phyloP scores from a whole-genome alignment of 164 flowering plant genomes.

The Saururus chinensis region DNA sequence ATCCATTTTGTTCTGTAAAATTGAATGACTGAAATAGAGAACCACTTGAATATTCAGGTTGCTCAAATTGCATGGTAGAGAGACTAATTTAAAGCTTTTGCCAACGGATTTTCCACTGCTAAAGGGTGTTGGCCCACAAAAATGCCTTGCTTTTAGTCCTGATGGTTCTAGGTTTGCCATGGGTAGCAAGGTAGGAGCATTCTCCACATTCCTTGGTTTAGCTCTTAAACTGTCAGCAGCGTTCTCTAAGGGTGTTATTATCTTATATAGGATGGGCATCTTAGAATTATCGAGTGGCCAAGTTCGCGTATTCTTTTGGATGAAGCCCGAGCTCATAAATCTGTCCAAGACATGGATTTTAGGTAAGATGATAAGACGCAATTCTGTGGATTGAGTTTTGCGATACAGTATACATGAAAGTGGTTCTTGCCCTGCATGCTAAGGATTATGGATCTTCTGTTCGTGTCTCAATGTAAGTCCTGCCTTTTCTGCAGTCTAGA shows the following conservation, averaged over 20 bases:
- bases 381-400: no score
- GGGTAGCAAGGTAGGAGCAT: constrained; percentile 62
- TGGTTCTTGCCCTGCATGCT: neutral
- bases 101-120: constrained; percentile 47
- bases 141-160: constrained; percentile 69
- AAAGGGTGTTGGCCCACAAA: constrained; percentile 67
- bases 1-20: neutral
- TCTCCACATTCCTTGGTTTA: neutral
- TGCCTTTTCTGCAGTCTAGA: constrained; percentile 49
- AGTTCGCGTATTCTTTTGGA: constrained; percentile 56
- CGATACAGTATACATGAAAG: no score
- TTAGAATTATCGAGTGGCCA: constrained; percentile 91
- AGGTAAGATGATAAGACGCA: constrained; percentile 46
- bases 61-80: constrained; percentile 49
- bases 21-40: neutral
- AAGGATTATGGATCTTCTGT: neutral
- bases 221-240: neutral
- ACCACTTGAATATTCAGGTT: constrained; percentile 32
- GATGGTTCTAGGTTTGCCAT: constrained; percentile 87
- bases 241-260: neutral
- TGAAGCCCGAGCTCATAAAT: constrained; percentile 81
- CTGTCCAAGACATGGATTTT: constrained; percentile 79
- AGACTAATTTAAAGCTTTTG: constrained; percentile 34
- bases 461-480: neutral
- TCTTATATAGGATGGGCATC: constrained; percentile 71